phyloP scores from a whole-genome alignment of 495 filamentous ascomycete species.

The Penicillium nucicola region DNA sequence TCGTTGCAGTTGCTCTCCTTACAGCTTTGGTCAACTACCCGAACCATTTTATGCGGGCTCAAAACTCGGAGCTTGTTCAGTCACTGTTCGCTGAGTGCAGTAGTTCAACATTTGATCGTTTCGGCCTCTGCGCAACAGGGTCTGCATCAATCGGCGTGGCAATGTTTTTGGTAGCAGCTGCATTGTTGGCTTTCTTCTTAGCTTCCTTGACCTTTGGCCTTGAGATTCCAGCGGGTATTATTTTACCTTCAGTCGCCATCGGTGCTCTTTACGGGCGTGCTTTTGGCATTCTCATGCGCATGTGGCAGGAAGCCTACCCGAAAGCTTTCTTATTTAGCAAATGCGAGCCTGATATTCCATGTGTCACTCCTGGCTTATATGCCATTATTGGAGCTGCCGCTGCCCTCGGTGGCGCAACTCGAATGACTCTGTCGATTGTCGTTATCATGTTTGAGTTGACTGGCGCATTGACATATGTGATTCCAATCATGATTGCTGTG shows the following conservation, averaged over 20 bases:
- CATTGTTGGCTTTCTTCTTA: constrained; percentile 78
- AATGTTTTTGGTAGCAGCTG: constrained; percentile 73
- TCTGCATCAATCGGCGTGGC: constrained; percentile 69
- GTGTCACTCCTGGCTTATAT: constrained; percentile 91
- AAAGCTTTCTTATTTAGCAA: constrained; percentile 70
- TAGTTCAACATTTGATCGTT: constrained; percentile 70
- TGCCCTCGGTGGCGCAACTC: constrained; percentile 89
- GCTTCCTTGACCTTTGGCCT: constrained; percentile 90
- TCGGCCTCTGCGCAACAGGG: constrained; percentile 83
- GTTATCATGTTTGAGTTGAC: constrained; percentile 99
- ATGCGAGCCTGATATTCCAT: constrained; percentile 85
- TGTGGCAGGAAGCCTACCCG: constrained; percentile 80
- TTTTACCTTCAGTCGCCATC: constrained; percentile 95
- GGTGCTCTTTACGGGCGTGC: constrained; percentile 91
- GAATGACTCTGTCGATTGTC: constrained; percentile 95
- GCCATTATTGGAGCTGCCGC: constrained; percentile 97
- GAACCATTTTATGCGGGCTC: constrained; percentile 89
- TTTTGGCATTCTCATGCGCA: constrained; percentile 81
- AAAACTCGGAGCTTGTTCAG: constrained; percentile 88
- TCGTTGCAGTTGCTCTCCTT: constrained; percentile 66
- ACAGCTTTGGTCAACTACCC: constrained; percentile 93
- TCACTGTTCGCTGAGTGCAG: constrained; percentile 89
- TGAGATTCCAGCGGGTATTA: constrained; percentile 95
- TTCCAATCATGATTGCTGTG: constrained; percentile 99
- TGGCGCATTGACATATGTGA: constrained; percentile 90